A percentile compares a stretch with the other conserved stretches of the same genome.
Conservation (phyloP, 2,329 filamentous ascomycete species). For the Cladophialophora chaetospira region DNA sequence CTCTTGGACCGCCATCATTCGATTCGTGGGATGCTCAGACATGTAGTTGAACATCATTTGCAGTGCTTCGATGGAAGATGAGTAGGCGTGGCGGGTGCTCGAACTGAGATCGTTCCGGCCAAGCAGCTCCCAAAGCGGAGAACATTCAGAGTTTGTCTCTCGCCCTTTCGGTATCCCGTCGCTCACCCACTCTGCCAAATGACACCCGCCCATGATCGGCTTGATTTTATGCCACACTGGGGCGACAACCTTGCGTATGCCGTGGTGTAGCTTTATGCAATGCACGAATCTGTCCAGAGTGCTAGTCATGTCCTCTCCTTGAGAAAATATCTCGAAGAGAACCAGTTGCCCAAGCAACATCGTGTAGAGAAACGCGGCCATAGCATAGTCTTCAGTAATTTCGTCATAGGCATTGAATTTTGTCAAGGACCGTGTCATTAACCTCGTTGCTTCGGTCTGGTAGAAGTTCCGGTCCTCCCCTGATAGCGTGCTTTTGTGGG, state of each 20-base stretch:
- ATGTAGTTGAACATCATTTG: conserved; percentile 17
- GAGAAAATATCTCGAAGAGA: conserved; percentile 29
- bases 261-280: conserved; percentile 34
- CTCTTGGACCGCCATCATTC: neutral
- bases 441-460: neutral
- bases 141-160: conserved; percentile 10
- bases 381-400: neutral
- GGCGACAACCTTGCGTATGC: conserved; percentile 26
- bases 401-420: neutral
- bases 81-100: conserved; percentile 16
- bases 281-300: conserved; percentile 36
- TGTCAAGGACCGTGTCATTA: neutral
- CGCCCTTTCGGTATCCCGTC: neutral
- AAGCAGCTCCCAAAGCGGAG: conserved; percentile 18
- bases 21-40: neutral
- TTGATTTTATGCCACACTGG: conserved; percentile 1
- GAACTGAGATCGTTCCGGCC: conserved; percentile 9
- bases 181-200: neutral
- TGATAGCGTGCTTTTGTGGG: neutral
- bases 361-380: neutral
- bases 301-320: conserved; percentile 42
- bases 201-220: neutral
- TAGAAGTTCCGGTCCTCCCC: neutral
- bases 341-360: neutral
- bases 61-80: conserved; percentile 18